Percentiles rank a stretch among this genome's conserved stretches.
phyloP scores from a whole-genome alignment of 805 yeast species.

The Metschnikowia arizonensis region DNA sequence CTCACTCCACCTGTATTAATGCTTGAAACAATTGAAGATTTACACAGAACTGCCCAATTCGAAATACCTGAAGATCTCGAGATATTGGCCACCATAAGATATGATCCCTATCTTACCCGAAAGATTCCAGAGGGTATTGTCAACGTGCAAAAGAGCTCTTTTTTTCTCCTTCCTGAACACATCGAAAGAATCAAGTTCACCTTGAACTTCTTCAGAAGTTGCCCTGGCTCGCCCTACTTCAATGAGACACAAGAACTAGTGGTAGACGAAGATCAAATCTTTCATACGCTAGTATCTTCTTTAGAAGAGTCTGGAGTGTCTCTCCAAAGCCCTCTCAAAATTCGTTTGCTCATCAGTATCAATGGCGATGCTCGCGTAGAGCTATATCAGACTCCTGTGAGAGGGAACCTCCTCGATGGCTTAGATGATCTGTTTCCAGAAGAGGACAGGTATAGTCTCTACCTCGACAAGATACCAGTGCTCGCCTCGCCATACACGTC shows the following conservation, averaged over 20 bases:
- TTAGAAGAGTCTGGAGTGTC: slow-evolving; percentile 22
- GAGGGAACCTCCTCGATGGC: slow-evolving; percentile 31
- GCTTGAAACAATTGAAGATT: slow-evolving; percentile 4
- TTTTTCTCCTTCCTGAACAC: slow-evolving; percentile 66
- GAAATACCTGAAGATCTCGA: slow-evolving; percentile 30
- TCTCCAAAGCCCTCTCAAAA: slow-evolving; percentile 27
- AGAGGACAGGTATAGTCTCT: slow-evolving; percentile 49
- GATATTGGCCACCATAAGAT: slow-evolving; percentile 67
- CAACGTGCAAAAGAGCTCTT: slow-evolving; percentile 31
- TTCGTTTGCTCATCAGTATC: slow-evolving; percentile 29
- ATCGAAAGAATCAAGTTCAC: slow-evolving; percentile 54
- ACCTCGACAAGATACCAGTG: slow-evolving; percentile 52
- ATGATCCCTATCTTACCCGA: slow-evolving; percentile 55
- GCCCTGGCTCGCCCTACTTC: background rate
- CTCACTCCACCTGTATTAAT: background rate
- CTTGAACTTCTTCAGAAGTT: slow-evolving; percentile 44
- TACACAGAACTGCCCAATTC: slow-evolving; percentile 8
- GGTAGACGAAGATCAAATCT: slow-evolving; percentile 36
- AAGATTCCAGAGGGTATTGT: slow-evolving; percentile 26
- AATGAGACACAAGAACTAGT: background rate
- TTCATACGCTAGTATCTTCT: slow-evolving; percentile 28
- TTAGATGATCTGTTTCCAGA: slow-evolving; percentile 17
- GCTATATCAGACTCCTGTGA: slow-evolving; percentile 25
- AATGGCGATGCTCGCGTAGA: slow-evolving; percentile 32
- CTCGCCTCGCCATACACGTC: slow-evolving; percentile 73